Evolutionary conservation across 352 stramenopile species (phyloP), one percentile per base, ranked within the genome.

Genomic region (Phytophthora cactorum): DNA sequence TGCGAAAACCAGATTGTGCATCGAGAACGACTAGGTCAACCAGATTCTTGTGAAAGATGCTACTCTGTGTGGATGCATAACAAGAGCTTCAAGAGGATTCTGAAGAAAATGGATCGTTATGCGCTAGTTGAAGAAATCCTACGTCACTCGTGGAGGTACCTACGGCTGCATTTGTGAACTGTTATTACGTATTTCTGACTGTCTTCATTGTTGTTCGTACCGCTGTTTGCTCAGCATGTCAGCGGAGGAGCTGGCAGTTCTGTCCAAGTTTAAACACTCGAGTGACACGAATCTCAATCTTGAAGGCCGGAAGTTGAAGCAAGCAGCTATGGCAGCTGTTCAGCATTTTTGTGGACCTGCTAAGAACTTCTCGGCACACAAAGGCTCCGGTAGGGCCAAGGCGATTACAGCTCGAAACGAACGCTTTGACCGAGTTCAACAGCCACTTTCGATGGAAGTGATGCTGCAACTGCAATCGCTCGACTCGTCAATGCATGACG

Each of bases 61-160:
- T 88, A 82, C 60, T 68, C 62, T 1, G 73, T 85, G 8, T 90
- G 82, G 82, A 47, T 83, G 34, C 62, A 82, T 52, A 79, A 89
- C 68, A 89, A 90, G 57, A 89, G 78, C 55, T 90, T 90, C 55
- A 85, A 84, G 63, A 77, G 78, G 49, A 87, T 88, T 49, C 60
- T 90, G 7, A 86, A 88, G 72, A 88, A 88, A 47, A 89, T 89
- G 82, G 74, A 86, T 34, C 80, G 82, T 9, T 90, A 90, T 56
- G 78, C 73, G 39, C 74, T 78, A 5, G 72, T 89, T 11, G 82
- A 90, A 69, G 75, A 78, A 39, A 83, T 89, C 15, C 59, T 90
- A 43, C 76, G 78, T 15, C 80, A 78, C 27, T 82, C 78, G 22
- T 90, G 82, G 82, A 88, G 78, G 82, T 90, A 53, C 25, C 10